Evolutionary conservation across 352 stramenopile genomes (phyloP).

Genomic region (Globisporangium acanthophoron): DNA sequence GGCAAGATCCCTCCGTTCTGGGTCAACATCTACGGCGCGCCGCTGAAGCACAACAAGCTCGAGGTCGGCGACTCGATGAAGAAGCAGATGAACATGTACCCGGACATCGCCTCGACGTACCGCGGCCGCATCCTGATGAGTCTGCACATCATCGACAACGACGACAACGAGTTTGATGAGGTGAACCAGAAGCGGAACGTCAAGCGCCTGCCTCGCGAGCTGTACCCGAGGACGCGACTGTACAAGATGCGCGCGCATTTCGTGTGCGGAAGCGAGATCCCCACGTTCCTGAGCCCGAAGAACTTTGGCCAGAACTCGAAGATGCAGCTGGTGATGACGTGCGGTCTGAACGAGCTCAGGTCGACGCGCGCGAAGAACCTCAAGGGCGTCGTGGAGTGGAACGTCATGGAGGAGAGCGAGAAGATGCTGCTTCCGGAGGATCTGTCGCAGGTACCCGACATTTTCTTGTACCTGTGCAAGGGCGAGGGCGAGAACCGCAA

Average conservation of each 20-base stretch:
- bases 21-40: slow-evolving; percentile 70
- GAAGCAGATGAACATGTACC: slow-evolving; percentile 61
- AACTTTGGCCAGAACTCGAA: slow-evolving; percentile 68
- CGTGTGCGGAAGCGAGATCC: slow-evolving; percentile 50
- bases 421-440: slow-evolving; percentile 55
- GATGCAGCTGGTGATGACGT: slow-evolving; percentile 59
- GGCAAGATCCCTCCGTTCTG: slow-evolving; percentile 44
- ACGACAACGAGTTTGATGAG: slow-evolving; percentile 52
- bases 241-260: slow-evolving; percentile 71
- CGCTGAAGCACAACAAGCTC: slow-evolving; percentile 39
- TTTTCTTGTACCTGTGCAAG: slow-evolving; percentile 77
- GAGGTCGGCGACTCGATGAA: slow-evolving; percentile 24
- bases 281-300: slow-evolving; percentile 31
- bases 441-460: slow-evolving; percentile 61
- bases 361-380: slow-evolving; percentile 46
- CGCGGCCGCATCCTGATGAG: slow-evolving; percentile 72
- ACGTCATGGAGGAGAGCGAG: slow-evolving; percentile 66
- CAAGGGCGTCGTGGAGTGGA: slow-evolving; percentile 77
- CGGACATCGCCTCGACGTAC: slow-evolving; percentile 60
- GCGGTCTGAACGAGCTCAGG: slow-evolving; percentile 46
- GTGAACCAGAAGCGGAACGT: slow-evolving; percentile 69
- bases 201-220: slow-evolving; percentile 31
- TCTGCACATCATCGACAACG: slow-evolving; percentile 45
- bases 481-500: slow-evolving; percentile 52
- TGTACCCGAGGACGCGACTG: slow-evolving; percentile 46